Percentiles rank a stretch among this genome's conserved stretches.
Conservation (phyloP, 73 alveolate genomes). For the Uronychia binucleata region DNA sequence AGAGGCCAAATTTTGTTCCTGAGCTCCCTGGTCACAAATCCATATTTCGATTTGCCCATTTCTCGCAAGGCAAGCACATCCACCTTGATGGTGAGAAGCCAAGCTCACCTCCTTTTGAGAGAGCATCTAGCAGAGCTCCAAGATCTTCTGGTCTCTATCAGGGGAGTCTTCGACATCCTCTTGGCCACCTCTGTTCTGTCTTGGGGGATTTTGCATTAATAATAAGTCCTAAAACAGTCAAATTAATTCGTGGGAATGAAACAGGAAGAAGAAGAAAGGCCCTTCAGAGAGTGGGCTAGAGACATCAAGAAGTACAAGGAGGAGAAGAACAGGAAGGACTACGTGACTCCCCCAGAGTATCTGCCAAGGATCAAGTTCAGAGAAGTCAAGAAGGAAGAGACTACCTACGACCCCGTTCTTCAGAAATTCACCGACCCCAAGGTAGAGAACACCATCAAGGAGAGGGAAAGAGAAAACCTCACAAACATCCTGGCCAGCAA, state of each 20-base stretch:
- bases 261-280: no score
- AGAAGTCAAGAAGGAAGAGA: conserved; percentile 23
- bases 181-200: no score
- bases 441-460: conserved; percentile 1
- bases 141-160: background rate
- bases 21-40: conserved; percentile 27
- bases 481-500: conserved; percentile 72
- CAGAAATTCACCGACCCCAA: conserved; percentile 12
- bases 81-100: background rate
- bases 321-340: background rate
- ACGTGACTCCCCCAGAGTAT: background rate
- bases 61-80: conserved; percentile 5
- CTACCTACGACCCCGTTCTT: conserved; percentile 36
- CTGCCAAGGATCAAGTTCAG: background rate
- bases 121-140: background rate
- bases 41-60: conserved; percentile 19
- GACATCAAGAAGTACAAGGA: background rate
- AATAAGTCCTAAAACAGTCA: background rate
- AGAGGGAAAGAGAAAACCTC: conserved; percentile 71
- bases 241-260: no score
- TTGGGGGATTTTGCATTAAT: background rate
- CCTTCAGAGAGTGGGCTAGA: background rate
- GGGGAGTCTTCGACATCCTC: no score
- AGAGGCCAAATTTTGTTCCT: conserved; percentile 48
- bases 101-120: background rate